Evolutionary conservation across 805 yeast species (phyloP), one percentile per base, ranked within the genome.

Genomic region (Kodamaea kaohsiungensis): DNA sequence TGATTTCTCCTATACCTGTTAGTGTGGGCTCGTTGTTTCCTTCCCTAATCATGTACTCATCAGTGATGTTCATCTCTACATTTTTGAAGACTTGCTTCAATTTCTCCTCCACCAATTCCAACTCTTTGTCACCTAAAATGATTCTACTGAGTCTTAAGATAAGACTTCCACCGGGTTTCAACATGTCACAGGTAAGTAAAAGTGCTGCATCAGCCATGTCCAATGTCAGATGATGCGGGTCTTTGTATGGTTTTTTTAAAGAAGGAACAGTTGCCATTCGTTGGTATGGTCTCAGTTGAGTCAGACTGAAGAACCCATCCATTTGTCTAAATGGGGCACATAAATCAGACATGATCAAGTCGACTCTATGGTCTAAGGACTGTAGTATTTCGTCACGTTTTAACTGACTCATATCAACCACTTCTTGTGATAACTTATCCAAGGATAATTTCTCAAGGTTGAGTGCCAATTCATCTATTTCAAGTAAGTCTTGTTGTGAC

Each of bases 151-250:
- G 52, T 46, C 78, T 58, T 5, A 72, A 51, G 7, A 76, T 68
- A 42, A 75, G 58, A 1, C 60, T 65, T 1, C 79, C 79, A 1
- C 60, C 60, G 12, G 67, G 64, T 42, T 57, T 61, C 55, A 76
- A 61, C 0, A 67, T 51, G 1, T 62, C 63, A 47, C 75, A 68
- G 10, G 67, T 58, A 15, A 75, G 56, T 2, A 72, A 54, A 35
- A 75, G 59, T 1, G 76, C 64, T 0, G 78, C 78, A 51, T 75
- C 79, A 0, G 78, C 77, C 60, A 74, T 58, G 58, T 76, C 79
- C 12, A 75, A 58, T 2, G 70, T 58, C 18, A 73, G 61, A 43
- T 70, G 68, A n/a, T 55, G 46, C 1, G 69, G 67, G 35, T 69
- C 62, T 3, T 54, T 52, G 13, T 65, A 54, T 1, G 71, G 66